Base-by-base conservation (phyloP, 2,329 filamentous ascomycete species). In the Onygena corvina region DNA sequence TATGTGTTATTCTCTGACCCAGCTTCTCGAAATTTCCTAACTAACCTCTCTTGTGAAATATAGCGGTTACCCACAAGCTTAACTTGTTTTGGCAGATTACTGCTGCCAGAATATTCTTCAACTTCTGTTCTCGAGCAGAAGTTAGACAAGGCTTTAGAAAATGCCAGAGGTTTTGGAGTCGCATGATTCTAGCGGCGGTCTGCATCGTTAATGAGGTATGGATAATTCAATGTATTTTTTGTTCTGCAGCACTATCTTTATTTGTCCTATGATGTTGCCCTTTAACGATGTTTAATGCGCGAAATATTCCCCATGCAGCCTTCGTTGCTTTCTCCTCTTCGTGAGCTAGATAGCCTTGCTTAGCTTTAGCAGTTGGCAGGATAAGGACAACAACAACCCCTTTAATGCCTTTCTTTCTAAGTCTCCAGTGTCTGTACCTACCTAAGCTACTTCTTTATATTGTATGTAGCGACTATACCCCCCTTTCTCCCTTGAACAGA, bases 1-100 rank as follows among this genome's bases (percentile, higher is more conserved):
- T 68, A 57, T 59, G 67, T 64, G 4, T 21, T 35, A 30, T 14
- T 25, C 44, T 25, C 38, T 20, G 25, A 8, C 20, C 38, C 38
- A 25, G 12, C 25, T 45, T 38, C 40, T 50, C 58, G 16, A 57
- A 46, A 23, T 20, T 46, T 12, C 12, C 35, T 25, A 11, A 38
- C 51, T 53, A 48, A 53, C 35, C 27, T 35, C 7, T 21, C 14
- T 6, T 20, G 18, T 30, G 7, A 4, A n/a, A n/a, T 52, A 33
- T 49, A 68, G 64, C 63, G 70, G 56, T 63, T 98, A 58, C 92
- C 92, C 2, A 94, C 84, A 3, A 90, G 86, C 53, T 83, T 88
- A 60, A 98, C 92, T 0, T 98, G 92, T 66, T 96, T 94, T 68
- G 87, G 90, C 1, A 89, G 85, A 44, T 67, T 98, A 40, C 68